These are phyloP conservation scores for Trichosporon asahii DNA, from an alignment of 1,284 basidiomycete species.

Conservation along the genomic window DNA sequence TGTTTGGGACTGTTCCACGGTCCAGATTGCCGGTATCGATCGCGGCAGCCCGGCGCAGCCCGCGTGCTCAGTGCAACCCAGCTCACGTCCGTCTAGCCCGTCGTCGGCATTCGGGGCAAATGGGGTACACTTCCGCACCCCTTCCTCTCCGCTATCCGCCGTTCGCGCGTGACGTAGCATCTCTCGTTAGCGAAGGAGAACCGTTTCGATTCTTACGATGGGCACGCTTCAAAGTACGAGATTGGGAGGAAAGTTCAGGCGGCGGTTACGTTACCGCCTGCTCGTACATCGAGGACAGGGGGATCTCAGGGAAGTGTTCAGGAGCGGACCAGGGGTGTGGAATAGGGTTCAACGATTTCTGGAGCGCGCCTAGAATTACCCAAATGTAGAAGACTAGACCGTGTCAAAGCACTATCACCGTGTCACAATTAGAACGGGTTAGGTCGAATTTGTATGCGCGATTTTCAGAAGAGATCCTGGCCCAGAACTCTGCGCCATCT, in stretches of 20 bases:
- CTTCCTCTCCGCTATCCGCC: neutral
- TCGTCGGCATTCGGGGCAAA: neutral
- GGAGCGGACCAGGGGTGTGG: neutral
- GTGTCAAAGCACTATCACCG: neutral
- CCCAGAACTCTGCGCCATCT: neutral
- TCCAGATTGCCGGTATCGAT: neutral
- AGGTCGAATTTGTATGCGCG: neutral
- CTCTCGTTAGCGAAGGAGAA: neutral
- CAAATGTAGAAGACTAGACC: neutral
- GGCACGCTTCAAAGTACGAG: neutral
- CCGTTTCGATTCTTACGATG: neutral
- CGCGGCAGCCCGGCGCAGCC: too few species aligned
- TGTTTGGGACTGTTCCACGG: neutral
- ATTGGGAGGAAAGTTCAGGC: neutral
- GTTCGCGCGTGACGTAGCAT: neutral
- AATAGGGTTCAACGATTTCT: neutral
- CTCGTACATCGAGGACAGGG: neutral
- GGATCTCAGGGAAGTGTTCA: neutral
- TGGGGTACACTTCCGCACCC: neutral
- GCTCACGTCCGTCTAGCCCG: too few species aligned
- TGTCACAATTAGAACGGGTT: neutral
- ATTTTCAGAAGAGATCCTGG: neutral
- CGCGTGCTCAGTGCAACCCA: too few species aligned
- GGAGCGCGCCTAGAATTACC: neutral
- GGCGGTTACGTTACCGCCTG: neutral